phyloP scores from a whole-genome alignment of 352 stramenopile species.

The Pythium aristosporum region DNA sequence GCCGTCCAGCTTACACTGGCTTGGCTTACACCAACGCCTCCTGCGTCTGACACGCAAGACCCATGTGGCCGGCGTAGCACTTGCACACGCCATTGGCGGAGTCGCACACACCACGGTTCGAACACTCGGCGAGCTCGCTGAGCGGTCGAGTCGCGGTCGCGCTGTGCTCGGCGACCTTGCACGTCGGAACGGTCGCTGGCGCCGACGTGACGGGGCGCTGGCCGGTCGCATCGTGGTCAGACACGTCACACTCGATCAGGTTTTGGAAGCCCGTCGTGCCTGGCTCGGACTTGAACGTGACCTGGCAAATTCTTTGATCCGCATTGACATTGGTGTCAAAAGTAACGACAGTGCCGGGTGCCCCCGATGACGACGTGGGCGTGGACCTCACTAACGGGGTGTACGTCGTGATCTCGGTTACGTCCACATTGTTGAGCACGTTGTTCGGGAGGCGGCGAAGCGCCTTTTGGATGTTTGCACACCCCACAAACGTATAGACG shows the following conservation, averaged over 20 bases:
- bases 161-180: constrained; percentile 29
- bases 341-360: background rate
- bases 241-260: constrained; percentile 48
- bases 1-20: background rate
- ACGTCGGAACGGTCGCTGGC: constrained; percentile 18
- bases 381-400: constrained; percentile 31
- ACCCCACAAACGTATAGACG: constrained; percentile 9
- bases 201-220: constrained; percentile 39
- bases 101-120: constrained; percentile 62
- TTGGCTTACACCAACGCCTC: constrained; percentile 35
- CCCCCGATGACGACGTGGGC: constrained; percentile 4
- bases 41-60: constrained; percentile 69
- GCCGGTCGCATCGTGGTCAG: constrained; percentile 26
- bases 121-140: constrained; percentile 56
- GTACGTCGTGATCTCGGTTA: constrained; percentile 10
- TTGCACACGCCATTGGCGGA: constrained; percentile 46
- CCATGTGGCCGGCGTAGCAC: constrained; percentile 76
- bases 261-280: constrained; percentile 61
- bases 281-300: constrained; percentile 50
- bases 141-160: constrained; percentile 23
- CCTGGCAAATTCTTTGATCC: constrained; percentile 32
- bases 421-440: constrained; percentile 51
- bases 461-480: constrained; percentile 38
- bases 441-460: constrained; percentile 62
- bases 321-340: too few relatives aligned